Evolutionary conservation across 495 filamentous ascomycete genomes (phyloP), one percentile per base, ranked within the genome.

Genomic region (Hypoxylon fragiforme): DNA sequence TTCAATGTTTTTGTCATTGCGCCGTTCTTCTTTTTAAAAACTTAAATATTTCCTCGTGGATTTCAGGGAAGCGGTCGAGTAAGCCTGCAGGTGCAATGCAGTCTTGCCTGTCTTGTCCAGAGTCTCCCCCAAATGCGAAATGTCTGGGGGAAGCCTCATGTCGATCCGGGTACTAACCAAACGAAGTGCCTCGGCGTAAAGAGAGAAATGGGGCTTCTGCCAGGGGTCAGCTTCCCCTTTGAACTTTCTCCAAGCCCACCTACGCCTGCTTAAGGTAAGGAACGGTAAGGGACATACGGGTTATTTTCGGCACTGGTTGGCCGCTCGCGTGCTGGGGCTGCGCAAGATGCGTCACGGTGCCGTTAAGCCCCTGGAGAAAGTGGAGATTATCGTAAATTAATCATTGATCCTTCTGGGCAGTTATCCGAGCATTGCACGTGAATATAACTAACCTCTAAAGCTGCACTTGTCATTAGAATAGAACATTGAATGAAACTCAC

Each of bases 161-260:
- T 31, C 30, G 46, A 61, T 61, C 44, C 43, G 50, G 51, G 36
- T 43, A 37, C 45, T 56, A n/a, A 40, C 18, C 41, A 36, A 32
- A 43, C 28, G 22, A 62, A 57, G 52, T 62, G 58, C 58, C 58
- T 62, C 58, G 58, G 58, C 48, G 58, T 21, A 51, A 49, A 38
- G 41, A 32, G 32, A 13, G 26, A 46, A 44, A 49, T 22, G 28
- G 52, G 38, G 30, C 37, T 19, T 26, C 16, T 42, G 28, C 9
- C 16, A n/a, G 44, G 44, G 28, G 2, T 35, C 14, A 14, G 47
- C 19, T 15, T 7, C 12, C 21, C 19, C 28, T 28, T 28, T 28
- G 24, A 9, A 4, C 24, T 28, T 28, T 28, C 9, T 30, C 22
- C 22, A 24, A 38, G 9, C 24, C 9, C 24, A 4, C 24, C 24